Base-by-base conservation (phyloP, 2,329 filamentous ascomycete genomes). In the Sclerotinia sclerotiorum region DNA sequence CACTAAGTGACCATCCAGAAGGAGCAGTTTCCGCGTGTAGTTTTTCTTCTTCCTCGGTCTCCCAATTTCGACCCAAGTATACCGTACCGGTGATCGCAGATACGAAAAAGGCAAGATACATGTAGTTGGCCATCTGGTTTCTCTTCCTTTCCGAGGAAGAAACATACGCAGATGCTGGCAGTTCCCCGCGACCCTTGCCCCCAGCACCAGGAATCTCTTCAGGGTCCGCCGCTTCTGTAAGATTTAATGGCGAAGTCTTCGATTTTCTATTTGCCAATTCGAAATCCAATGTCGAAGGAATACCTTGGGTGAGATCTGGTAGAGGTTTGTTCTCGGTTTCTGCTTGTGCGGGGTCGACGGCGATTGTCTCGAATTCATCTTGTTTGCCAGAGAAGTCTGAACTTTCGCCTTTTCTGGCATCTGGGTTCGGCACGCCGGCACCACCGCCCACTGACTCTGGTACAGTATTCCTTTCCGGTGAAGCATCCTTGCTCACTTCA, bases 231-330 rank as follows among this genome's bases (percentile, higher is more conserved):
- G 71, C 73, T 69, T 87, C 84, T 24, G 84, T 84, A 67, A 87
- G 77, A 72, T 86, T 86, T 67, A 86, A 74, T 21, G 77, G 69
- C 57, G 70, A 71, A 29, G 70, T 73, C 52, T 73, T 73, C 70
- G 67, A 64, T 32, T 67, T 77, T 70, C 77, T 80, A n/a, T 80
- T 78, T 0, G 81, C 80, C 68, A 90, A 86, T 80, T 97, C 94
- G 69, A 89, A 89, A 68, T 90, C 91, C 67, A 97, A 85, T 0
- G 94, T 97, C 2, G 94, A 97, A 0, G 94, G 94, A 71, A 98
- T 97, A 72, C 94, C 94, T 76, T 94, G 90, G n/a, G 93, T 95
- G 56, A 98, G 84, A 78, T 98, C 94, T 65, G 94, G 94, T 17
- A 97, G 86, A 65, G 92, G 89, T 75, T 89, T 85, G 65, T 86